phyloP scores from a whole-genome alignment of 805 yeast genomes.

The Isabelozyma pseudorhagii region DNA sequence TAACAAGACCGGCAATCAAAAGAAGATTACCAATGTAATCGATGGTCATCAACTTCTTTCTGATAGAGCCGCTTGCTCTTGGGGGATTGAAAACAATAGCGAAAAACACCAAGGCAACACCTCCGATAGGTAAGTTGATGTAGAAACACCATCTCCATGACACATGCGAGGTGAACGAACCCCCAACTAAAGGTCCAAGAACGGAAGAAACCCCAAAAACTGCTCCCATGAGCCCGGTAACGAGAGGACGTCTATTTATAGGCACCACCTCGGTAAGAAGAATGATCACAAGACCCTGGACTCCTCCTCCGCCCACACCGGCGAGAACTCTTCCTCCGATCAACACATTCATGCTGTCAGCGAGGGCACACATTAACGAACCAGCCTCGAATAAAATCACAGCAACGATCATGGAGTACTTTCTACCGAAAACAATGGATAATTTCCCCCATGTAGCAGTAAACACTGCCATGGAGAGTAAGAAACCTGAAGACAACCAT shows the following conservation, averaged over 20 bases:
- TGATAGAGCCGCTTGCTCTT: constrained; percentile 24
- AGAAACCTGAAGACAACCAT: constrained; percentile 16
- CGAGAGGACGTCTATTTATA: constrained; percentile 23
- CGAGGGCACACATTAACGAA: constrained; percentile 17
- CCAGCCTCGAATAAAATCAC: constrained; percentile 18
- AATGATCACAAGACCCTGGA: constrained; percentile 13
- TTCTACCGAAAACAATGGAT: constrained; percentile 15
- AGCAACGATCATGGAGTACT: constrained; percentile 13
- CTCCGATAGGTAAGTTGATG: constrained; percentile 59
- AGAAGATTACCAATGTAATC: constrained; percentile 43
- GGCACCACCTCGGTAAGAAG: constrained; percentile 16
- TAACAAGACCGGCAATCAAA: constrained; percentile 33
- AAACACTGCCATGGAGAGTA: constrained; percentile 14
- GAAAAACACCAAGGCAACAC: constrained; percentile 32
- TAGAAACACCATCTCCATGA: constrained; percentile 72
- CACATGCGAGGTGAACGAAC: constrained; percentile 49
- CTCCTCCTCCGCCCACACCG: constrained; percentile 22
- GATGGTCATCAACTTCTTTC: constrained; percentile 29
- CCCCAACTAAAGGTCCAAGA: constrained; percentile 58
- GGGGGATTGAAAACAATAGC: constrained; percentile 38
- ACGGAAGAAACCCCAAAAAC: constrained; percentile 45
- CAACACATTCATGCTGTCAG: constrained; percentile 14
- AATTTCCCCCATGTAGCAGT: constrained; percentile 17
- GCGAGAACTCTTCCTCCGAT: constrained; percentile 20
- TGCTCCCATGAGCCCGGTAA: constrained; percentile 25